Evolutionary conservation across 2,329 filamentous ascomycete genomes (phyloP), one percentile per base, ranked within the genome.

Genomic region (Penicillium occitanis): DNA sequence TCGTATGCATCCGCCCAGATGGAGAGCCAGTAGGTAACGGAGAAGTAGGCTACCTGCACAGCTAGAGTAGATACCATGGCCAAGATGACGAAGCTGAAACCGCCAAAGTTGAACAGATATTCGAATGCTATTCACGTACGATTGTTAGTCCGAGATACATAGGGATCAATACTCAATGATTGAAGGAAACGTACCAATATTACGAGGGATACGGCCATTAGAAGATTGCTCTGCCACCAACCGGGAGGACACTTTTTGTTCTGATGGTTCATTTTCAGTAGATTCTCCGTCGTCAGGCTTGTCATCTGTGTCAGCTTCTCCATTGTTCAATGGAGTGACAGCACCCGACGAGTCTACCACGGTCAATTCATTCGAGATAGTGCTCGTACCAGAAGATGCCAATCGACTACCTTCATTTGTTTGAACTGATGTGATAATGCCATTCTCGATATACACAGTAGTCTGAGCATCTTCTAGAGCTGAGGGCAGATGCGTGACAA

Each of bases 401-500:
- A 48, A 53, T 22, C 35, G 35, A 30, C 37, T 40, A 19, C 66
- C 63, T 30, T 67, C 46, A 8, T 65, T 50, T 33, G 69, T 58
- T 64, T 67, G 60, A n/a, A 71, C 61, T 2, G 68, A 67, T 22
- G 66, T 66, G n/a, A 68, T 62, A 17, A 64, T 68, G 1, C 72
- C 72, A 62, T 70, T 71, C 46, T 69, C 68, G 33, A 70, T 67
- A 33, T 48, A 68, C 40, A 71, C 66, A 19, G 64, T 63, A 65
- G 69, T 67, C 48, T 67, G 69, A 4, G 72, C 72, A 59, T 73
- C 71, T 59, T 71, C 68, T 55, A 73, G 50, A 17, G 71, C 72
- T 28, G 69, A 66, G 8, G 70, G 70, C 11, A 71, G 64, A 63
- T 88, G 86, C 2, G 85, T 87, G 3, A 88, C 86, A 17, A 88